Conservation (phyloP, 495 filamentous ascomycete species). For the Ascodesmis nigricans region DNA sequence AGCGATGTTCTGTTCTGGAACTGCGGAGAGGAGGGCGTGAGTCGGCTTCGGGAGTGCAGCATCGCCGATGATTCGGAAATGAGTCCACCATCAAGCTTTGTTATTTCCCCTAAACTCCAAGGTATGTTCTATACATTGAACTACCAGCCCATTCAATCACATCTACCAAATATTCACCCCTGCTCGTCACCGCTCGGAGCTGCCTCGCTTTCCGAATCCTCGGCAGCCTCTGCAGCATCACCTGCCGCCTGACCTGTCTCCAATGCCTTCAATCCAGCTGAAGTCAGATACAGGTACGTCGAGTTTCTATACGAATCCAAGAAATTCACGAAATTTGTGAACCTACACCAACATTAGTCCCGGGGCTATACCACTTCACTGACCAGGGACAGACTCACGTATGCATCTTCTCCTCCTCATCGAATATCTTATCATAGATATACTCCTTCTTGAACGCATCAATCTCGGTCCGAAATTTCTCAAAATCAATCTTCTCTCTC, state of each 20-base stretch:
- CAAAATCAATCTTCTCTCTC: conserved; percentile 49
- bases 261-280: conserved; percentile 15
- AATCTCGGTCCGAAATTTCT: conserved; percentile 52
- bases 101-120: no score
- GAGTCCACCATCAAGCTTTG: no score
- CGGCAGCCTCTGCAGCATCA: neutral
- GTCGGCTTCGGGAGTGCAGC: no score
- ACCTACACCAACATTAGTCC: conserved; percentile 8
- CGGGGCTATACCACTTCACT: neutral
- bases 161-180: no score
- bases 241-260: conserved; percentile 3
- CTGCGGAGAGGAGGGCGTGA: no score
- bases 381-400: conserved; percentile 30
- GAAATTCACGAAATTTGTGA: conserved; percentile 19
- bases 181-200: no score
- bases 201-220: no score
- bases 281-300: conserved; percentile 16
- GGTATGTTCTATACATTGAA: no score
- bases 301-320: conserved; percentile 12
- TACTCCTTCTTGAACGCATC: conserved; percentile 74
- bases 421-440: conserved; percentile 81
- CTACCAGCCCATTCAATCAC: no score
- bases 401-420: conserved; percentile 60
- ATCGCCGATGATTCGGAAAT: no score
- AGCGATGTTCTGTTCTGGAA: no score